Base-by-base conservation (phyloP, 2,329 filamentous ascomycete species). In the Didymella exigua region DNA sequence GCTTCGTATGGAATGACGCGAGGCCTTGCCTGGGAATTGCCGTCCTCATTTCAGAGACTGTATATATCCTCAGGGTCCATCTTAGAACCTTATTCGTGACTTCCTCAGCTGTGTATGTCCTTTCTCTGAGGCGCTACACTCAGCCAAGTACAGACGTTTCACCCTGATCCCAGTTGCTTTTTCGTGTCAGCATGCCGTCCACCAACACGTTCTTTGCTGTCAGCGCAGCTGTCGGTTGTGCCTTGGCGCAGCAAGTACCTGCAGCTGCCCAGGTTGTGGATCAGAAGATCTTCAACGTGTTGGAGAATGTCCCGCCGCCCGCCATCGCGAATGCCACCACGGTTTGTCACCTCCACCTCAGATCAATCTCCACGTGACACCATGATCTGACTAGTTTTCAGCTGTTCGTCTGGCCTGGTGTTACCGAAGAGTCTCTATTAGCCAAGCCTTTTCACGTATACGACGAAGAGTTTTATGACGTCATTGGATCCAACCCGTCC, bases 401-500 rank as follows among this genome's bases (percentile, higher is more conserved):
- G 64, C 14, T 60, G 4, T 67, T 67, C 23, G 34, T 61, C n/a
- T 66, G 63, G 61, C 59, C 64, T 18, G 58, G 64, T 9, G 56
- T 61, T 9, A 67, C 64, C 19, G 50, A 46, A 16, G 59, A 67
- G 46, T 66, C 62, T 10, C 48, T 67, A 16, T 30, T 38, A 6
- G 64, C 58, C 9, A 66, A 67, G 49, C 64, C 64, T 16, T 67
- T 67, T 49, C 64, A 66, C 55, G 60, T 67, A 46, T 67, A 65
- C 43, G 64, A 67, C n/a, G 56, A 64, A 13, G 64, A 67, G 29
- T 67, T 67, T 23, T 65, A 60, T 37, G 61, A 67, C 45, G 64
- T 67, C 16, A 67, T 67, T 51, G 64, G 64, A 36, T 44, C 54
- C 7, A 53, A 63, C 30, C 64, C 64, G 6, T 65, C 62, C 18